Percentiles rank a stretch among this genome's conserved stretches.
Conservation (phyloP, 2,329 filamentous ascomycete species). For the Cladophialophora exuberans region DNA sequence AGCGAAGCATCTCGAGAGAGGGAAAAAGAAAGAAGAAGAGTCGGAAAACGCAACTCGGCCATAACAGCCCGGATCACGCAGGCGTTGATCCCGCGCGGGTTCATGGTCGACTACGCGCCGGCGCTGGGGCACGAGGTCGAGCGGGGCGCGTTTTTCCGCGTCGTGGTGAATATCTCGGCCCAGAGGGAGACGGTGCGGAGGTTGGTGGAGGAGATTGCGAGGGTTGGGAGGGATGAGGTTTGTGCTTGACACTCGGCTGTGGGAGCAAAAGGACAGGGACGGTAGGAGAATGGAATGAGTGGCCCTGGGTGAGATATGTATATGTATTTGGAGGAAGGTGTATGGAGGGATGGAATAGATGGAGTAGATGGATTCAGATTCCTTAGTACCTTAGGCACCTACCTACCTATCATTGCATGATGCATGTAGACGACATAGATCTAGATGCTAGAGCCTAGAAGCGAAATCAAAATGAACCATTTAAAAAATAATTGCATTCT, state of each 20-base stretch:
- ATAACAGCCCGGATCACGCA: conserved; percentile 60
- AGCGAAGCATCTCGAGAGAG: neutral
- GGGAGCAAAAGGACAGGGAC: too few species aligned
- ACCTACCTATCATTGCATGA: too few species aligned
- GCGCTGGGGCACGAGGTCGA: conserved; percentile 34
- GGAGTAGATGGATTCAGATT: too few species aligned
- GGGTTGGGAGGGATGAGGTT: conserved; percentile 40
- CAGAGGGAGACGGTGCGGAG: conserved; percentile 63
- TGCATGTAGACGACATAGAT: too few species aligned
- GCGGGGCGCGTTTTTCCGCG: conserved; percentile 61
- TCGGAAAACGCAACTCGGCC: conserved; percentile 54
- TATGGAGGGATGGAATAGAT: too few species aligned
- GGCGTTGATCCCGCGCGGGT: conserved; percentile 61
- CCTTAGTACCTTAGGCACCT: too few species aligned
- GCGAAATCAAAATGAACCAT: neutral
- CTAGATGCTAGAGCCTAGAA: too few species aligned
- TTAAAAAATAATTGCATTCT: neutral
- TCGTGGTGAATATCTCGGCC: conserved; percentile 68
- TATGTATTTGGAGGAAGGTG: neutral
- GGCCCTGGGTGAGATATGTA: too few species aligned
- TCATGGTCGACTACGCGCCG: conserved; percentile 71
- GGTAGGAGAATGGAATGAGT: too few species aligned
- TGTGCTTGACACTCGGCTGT: neutral
- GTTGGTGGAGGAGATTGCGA: conserved; percentile 63
- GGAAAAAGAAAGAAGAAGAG: neutral